Percentiles rank a stretch among this genome's conserved stretches.
These are phyloP conservation scores for Camelina neglecta DNA, from an alignment of 345 rosid species.

Conservation along the genomic window DNA sequence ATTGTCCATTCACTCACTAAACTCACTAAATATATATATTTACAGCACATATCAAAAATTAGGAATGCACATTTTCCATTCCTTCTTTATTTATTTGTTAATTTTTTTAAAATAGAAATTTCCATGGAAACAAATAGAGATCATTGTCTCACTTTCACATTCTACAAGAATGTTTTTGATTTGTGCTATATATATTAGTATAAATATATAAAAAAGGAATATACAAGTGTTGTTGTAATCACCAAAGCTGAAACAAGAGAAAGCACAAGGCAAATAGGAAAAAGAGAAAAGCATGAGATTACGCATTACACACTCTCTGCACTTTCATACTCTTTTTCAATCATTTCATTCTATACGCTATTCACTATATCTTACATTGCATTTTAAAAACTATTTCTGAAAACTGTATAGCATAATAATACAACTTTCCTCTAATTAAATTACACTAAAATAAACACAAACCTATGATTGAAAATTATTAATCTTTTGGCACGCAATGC, in stretches of 20 bases:
- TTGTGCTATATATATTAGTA: background rate
- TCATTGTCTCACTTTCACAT: constrained; percentile 37
- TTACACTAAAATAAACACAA: background rate
- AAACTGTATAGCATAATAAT: background rate
- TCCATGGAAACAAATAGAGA: constrained; percentile 17
- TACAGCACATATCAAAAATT: background rate
- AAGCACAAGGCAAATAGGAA: constrained; percentile 36
- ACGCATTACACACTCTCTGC: constrained; percentile 27
- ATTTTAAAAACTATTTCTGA: background rate
- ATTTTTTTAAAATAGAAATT: constrained; percentile 7
- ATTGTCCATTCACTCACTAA: background rate
- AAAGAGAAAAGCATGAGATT: constrained; percentile 33
- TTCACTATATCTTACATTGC: constrained; percentile 2
- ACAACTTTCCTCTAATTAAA: background rate
- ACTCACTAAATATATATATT: background rate
- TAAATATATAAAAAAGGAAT: background rate
- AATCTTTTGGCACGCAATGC: constrained; percentile 25
- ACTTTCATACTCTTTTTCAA: constrained; percentile 26
- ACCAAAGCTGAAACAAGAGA: constrained; percentile 40
- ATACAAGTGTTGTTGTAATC: constrained; percentile 42
- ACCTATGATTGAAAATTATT: constrained; percentile 36
- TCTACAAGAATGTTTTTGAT: constrained; percentile 18
- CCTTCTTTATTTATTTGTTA: constrained; percentile 22
- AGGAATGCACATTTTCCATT: constrained; percentile 10
- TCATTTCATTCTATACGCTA: constrained; percentile 27